phyloP scores from a whole-genome alignment of 192 early-diverging fungal genomes.

The Coemansia sp. region DNA sequence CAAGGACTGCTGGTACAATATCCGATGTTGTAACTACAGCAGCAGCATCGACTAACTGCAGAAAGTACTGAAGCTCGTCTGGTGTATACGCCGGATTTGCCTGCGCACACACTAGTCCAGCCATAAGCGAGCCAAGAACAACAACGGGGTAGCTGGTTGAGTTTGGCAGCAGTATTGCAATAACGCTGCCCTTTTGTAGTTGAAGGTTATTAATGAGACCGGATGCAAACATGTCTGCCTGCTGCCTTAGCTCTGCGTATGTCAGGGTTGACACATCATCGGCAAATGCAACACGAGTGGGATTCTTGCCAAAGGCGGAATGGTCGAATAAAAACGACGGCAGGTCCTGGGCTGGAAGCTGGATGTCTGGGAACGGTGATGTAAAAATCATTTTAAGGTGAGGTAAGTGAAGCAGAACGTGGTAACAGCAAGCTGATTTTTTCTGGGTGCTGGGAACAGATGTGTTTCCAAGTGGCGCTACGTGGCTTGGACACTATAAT shows the following conservation, averaged over 20 bases:
- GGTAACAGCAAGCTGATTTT: no score
- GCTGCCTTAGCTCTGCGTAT: conserved; percentile 17
- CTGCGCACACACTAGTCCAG: conserved; percentile 64
- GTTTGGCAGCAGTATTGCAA: conserved; percentile 75
- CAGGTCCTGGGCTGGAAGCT: conserved; percentile 40
- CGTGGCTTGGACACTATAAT: neutral
- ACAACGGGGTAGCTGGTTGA: conserved; percentile 62
- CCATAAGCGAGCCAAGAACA: conserved; percentile 60
- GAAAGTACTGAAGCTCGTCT: conserved; percentile 72
- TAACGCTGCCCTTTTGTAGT: conserved; percentile 63
- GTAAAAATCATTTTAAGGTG: conserved; percentile 25
- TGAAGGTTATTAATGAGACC: conserved; percentile 47
- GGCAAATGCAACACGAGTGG: conserved; percentile 13
- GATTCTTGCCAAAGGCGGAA: conserved; percentile 30
- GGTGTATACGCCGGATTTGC: conserved; percentile 81
- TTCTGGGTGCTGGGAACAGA: no score
- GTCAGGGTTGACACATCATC: conserved; percentile 16
- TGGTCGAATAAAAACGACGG: conserved; percentile 35
- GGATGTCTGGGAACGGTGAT: conserved; percentile 19
- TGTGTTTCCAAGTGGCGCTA: neutral
- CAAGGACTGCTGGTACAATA: conserved; percentile 12
- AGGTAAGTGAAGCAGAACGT: neutral
- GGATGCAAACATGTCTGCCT: conserved; percentile 27
- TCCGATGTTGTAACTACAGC: conserved; percentile 58
- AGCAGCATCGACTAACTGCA: conserved; percentile 64